A percentile compares a stretch with the other conserved stretches of the same genome.
Evolutionary conservation across 192 early-diverging fungal genomes (phyloP).

Genomic region (Chytriomyces hyalinus): DNA sequence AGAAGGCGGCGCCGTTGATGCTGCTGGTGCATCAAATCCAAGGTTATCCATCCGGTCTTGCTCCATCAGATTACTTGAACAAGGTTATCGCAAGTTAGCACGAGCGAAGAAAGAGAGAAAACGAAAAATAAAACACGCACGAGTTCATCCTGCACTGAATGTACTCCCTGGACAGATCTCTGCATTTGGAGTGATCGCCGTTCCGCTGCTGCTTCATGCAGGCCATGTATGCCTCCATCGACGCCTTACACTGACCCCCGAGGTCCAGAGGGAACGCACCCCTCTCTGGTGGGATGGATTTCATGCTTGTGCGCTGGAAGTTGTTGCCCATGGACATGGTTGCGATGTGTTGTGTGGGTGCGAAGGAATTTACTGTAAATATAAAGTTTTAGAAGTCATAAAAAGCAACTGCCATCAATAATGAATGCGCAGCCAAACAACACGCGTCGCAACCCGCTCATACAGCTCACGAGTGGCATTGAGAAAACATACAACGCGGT

Average conservation of each 20-base stretch:
- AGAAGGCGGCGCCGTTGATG: too few relatives aligned
- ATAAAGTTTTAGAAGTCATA: background rate
- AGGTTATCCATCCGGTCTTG: too few relatives aligned
- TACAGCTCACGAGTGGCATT: background rate
- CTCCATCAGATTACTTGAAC: too few relatives aligned
- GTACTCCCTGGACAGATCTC: slow-evolving; percentile 76
- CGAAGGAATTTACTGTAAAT: too few relatives aligned
- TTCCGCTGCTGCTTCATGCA: slow-evolving; percentile 74
- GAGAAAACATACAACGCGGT: background rate
- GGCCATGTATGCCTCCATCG: slow-evolving; percentile 79
- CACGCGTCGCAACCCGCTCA: background rate
- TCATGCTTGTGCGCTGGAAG: slow-evolving; percentile 29
- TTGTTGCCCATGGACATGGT: slow-evolving; percentile 34
- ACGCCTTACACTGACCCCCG: slow-evolving; percentile 78
- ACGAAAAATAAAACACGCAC: slow-evolving; percentile 37
- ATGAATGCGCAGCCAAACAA: background rate
- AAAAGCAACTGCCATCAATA: background rate
- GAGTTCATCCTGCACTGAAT: slow-evolving; percentile 91
- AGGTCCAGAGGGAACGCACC: slow-evolving; percentile 93
- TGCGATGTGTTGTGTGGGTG: too few relatives aligned
- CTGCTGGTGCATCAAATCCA: too few relatives aligned
- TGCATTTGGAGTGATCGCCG: slow-evolving; percentile 74
- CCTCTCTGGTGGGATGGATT: slow-evolving; percentile 76
- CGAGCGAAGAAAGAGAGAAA: too few relatives aligned
- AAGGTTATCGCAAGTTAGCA: too few relatives aligned